These are phyloP conservation scores for Nephelium lappaceum DNA, from an alignment of 345 rosid species.

Conservation along the genomic window DNA sequence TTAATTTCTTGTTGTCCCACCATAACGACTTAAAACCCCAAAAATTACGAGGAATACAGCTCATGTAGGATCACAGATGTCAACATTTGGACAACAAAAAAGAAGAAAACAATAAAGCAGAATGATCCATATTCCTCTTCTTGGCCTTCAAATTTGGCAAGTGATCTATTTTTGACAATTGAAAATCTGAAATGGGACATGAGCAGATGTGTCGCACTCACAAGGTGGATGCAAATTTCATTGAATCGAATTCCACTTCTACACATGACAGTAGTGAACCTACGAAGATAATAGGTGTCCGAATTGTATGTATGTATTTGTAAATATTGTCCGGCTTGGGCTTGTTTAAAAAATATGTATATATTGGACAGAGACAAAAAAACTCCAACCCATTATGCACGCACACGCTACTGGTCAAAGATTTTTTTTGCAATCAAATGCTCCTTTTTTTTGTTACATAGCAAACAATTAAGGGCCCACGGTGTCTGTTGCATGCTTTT, in stretches of 20 bases:
- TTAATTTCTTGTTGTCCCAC: slow-evolving; percentile 8
- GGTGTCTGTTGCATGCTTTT: not conserved
- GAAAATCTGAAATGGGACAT: not conserved
- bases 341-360: not conserved
- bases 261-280: not conserved
- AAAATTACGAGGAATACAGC: slow-evolving; percentile 12
- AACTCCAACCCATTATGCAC: not conserved
- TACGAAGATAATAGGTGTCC: too few species aligned
- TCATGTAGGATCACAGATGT: slow-evolving; percentile 8
- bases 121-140: not conserved
- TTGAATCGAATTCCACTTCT: not conserved
- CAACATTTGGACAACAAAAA: not conserved
- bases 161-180: not conserved
- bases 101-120: slow-evolving; percentile 2
- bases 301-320: not conserved
- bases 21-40: not conserved
- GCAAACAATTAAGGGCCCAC: not conserved
- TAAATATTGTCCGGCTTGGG: not conserved
- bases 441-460: not conserved
- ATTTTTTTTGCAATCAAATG: not conserved
- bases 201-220: not conserved
- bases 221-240: not conserved
- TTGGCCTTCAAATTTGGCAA: not conserved
- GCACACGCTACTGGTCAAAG: not conserved
- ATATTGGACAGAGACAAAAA: not conserved